A percentile compares a stretch with the other conserved stretches of the same genome.
These are phyloP conservation scores for Rosa rugosa DNA, from an alignment of 306 rosid genomes.

Conservation along the genomic window DNA sequence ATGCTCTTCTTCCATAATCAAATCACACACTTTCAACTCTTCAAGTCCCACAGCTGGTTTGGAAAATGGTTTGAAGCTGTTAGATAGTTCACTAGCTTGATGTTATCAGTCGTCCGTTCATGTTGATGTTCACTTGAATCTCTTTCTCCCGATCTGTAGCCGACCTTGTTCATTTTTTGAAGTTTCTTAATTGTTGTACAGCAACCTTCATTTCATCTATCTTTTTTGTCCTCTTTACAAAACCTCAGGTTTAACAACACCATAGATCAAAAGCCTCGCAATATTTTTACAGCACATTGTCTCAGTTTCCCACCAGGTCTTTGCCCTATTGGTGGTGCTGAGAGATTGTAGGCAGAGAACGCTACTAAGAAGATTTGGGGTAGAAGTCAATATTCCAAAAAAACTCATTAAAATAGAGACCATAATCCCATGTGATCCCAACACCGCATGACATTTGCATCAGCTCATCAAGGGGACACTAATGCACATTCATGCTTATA, in stretches of 20 bases:
- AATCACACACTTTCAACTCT: too few relatives aligned
- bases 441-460: constrained; percentile 11
- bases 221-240: constrained; percentile 7
- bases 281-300: constrained; percentile 9
- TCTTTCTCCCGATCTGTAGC: not conserved
- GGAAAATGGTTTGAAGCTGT: too few relatives aligned
- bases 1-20: too few relatives aligned
- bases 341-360: not conserved
- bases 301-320: not conserved
- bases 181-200: not conserved
- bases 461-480: not conserved
- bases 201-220: not conserved
- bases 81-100: too few relatives aligned
- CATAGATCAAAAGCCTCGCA: not conserved
- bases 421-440: not conserved
- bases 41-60: too few relatives aligned
- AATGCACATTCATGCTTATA: not conserved
- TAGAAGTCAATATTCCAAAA: not conserved
- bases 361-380: not conserved
- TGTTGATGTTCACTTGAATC: too few relatives aligned
- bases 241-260: constrained; percentile 12
- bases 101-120: too few relatives aligned
- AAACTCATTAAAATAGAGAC: not conserved
- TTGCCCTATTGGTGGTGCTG: not conserved
- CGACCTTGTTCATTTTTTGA: not conserved